Conservation (phyloP, 2,329 filamentous ascomycete genomes). For the Bipolaris cookei region DNA sequence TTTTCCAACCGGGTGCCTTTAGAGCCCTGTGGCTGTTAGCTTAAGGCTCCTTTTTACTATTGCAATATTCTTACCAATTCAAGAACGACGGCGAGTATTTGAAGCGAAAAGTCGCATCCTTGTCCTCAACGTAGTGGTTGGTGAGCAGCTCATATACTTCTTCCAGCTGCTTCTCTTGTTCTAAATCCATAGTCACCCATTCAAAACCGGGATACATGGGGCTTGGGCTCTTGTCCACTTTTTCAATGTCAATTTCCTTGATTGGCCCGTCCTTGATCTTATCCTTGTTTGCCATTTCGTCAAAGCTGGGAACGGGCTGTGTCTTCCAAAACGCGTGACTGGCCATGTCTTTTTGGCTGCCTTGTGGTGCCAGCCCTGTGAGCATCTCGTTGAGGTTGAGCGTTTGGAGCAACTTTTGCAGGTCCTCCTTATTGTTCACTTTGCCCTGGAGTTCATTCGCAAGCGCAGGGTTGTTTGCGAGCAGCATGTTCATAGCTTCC, state of each 20-base stretch:
- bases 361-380: slow-evolving; percentile 75
- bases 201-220: slow-evolving; percentile 80
- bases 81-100: slow-evolving; percentile 90
- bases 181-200: slow-evolving; percentile 90
- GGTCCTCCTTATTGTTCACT: slow-evolving; percentile 33
- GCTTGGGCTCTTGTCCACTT: slow-evolving; percentile 78
- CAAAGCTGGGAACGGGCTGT: slow-evolving; percentile 88
- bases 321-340: slow-evolving; percentile 99
- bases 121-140: slow-evolving; percentile 96
- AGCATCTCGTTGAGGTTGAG: slow-evolving; percentile 74
- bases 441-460: slow-evolving; percentile 46
- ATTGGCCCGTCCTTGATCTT: slow-evolving; percentile 79
- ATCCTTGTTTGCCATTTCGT: slow-evolving; percentile 53
- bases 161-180: slow-evolving; percentile 75
- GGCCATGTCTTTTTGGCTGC: slow-evolving; percentile 96
- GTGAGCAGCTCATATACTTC: slow-evolving; percentile 92
- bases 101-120: slow-evolving; percentile 96
- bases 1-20: slow-evolving; percentile 91
- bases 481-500: slow-evolving; percentile 47
- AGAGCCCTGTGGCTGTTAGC: slow-evolving; percentile 70
- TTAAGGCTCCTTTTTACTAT: neutral
- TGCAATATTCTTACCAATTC: slow-evolving; percentile 69
- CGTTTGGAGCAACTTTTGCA: slow-evolving; percentile 62
- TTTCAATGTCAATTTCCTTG: slow-evolving; percentile 76
- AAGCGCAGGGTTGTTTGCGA: slow-evolving; percentile 49